A percentile compares a stretch with the other conserved stretches of the same genome.
phyloP scores from a whole-genome alignment of 179 eudicot genomes.

The Beta macrorhiza region DNA sequence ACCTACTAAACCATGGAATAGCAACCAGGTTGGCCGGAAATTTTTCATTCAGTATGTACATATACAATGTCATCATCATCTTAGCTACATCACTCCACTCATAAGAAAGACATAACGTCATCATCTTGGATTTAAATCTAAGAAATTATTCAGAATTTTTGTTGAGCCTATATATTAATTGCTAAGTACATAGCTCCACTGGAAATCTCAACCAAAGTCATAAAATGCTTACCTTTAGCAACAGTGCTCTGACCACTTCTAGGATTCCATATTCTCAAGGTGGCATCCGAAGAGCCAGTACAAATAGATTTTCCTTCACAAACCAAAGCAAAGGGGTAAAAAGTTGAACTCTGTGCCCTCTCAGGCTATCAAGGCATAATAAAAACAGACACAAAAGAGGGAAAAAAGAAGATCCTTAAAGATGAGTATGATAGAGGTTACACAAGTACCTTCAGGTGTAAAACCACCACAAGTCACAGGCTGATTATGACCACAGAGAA shows the following conservation, averaged over 20 bases:
- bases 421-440: neutral
- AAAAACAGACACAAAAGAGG: no score
- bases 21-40: no score
- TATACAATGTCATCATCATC: neutral
- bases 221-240: neutral
- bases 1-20: no score
- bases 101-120: neutral
- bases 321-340: neutral
- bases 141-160: neutral
- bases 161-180: neutral
- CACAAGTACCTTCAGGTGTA: slow-evolving; percentile 12
- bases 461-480: slow-evolving; percentile 19
- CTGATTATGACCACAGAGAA: neutral
- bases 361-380: no score
- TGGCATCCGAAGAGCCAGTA: slow-evolving; percentile 6
- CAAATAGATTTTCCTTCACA: slow-evolving; percentile 15
- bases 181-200: neutral
- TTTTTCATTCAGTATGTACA: neutral
- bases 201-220: neutral
- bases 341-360: neutral
- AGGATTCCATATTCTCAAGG: slow-evolving; percentile 13
- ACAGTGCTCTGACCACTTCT: neutral
- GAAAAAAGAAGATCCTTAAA: neutral
- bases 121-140: neutral
- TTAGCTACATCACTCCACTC: neutral